Evolutionary conservation across 2,329 filamentous ascomycete genomes (phyloP), one percentile per base, ranked within the genome.

Genomic region (Dryadomyces quercivorus): DNA sequence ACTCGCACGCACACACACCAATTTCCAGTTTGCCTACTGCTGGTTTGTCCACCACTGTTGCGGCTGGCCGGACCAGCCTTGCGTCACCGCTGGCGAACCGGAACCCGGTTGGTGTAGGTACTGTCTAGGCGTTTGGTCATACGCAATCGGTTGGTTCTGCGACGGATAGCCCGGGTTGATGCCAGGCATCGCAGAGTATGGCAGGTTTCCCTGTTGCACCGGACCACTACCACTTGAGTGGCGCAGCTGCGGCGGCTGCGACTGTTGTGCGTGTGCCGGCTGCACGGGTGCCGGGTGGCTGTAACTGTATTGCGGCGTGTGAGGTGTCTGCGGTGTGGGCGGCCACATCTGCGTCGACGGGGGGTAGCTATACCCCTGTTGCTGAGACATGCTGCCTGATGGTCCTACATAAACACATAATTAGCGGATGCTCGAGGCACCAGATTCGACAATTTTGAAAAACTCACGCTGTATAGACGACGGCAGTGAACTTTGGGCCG

Each of bases 401-500:
- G 80, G 73, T 52, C 75, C 76, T 65, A 80, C 78, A 31, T 42
- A 80, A 46, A 85, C 82, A 59, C 85, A 80, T 61, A 84, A 78
- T 60, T 79, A 50, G 36, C n/a, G 2, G 16, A 50, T n/a, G 7
- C 44, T 50, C 15, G 4, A n/a, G 48, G 77, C 6, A 42, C 4
- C 31, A 49, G 44, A 48, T n/a, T 20, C 7, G 16, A 18, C 12
- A 20, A 44, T 8, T 8, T 16, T 38, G 31, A 10, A 42, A 12
- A 51, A 53, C 57, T 16, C 46, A 59, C 57, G 51, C 31, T 57
- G 57, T 22, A 75, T 54, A 42, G 83, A 82, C 22, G 88, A 82
- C 22, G 88, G 86, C 65, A 90, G 81, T 43, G 84, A 76, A 63
- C 81, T 84, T 64, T 86, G 86, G 40, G 84, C 78, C 64, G 87